Evolutionary conservation across 371 early-diverging fungal genomes (phyloP).

Genomic region (Smittium mucronatum): DNA sequence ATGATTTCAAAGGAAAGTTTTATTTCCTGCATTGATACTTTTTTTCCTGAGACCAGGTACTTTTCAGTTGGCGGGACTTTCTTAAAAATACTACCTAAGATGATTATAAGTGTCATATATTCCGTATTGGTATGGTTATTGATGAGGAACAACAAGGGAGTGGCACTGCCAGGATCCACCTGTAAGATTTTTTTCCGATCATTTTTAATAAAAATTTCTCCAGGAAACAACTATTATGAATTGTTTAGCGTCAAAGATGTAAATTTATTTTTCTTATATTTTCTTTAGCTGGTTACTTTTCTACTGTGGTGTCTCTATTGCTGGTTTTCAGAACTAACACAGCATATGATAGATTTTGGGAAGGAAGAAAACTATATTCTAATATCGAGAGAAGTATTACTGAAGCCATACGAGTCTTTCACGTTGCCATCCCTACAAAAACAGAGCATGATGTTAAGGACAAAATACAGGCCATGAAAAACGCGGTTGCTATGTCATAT

Average conservation of each 20-base stretch:
- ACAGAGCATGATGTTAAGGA: conserved; percentile 21
- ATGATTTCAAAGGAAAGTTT: no score
- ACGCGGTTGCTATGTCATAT: conserved; percentile 52
- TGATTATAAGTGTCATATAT: conserved; percentile 4
- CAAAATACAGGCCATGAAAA: conserved; percentile 26
- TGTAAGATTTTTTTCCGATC: not conserved
- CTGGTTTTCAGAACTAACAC: conserved; percentile 69
- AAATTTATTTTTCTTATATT: not conserved
- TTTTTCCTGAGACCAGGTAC: not conserved
- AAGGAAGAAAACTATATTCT: conserved; percentile 57
- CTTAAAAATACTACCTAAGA: conserved; percentile 2
- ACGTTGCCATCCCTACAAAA: conserved; percentile 30
- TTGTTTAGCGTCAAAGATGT: not conserved
- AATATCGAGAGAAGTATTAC: conserved; percentile 38
- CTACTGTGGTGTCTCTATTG: conserved; percentile 47
- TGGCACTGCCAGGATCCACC: not conserved
- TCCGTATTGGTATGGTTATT: not conserved
- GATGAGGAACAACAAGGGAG: not conserved
- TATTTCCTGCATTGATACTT: no score
- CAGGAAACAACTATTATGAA: not conserved
- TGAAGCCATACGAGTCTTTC: conserved; percentile 19
- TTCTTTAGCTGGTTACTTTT: conserved; percentile 27
- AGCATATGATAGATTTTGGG: conserved; percentile 63
- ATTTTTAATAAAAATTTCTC: not conserved
- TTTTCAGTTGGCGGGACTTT: not conserved